Evolutionary conservation across 139 green algal genomes (phyloP), one percentile per base, ranked within the genome.

Genomic region (Gonium pectorale): DNA sequence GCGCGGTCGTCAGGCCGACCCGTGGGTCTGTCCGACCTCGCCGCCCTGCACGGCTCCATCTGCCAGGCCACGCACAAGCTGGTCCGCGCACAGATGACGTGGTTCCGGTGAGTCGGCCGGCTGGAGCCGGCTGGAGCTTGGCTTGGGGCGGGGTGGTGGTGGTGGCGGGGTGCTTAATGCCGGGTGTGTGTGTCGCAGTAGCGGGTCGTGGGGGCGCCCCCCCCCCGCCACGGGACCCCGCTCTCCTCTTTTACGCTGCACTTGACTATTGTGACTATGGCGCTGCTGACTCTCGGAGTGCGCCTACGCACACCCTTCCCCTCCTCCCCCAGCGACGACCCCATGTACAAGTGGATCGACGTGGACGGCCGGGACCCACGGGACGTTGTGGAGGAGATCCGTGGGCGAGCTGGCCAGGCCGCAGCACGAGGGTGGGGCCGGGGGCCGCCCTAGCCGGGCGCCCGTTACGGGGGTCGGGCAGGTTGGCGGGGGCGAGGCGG

Each of bases 21-120:
- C n/a, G 75, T 71, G 56, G 75, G 75, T 60, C 59, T 82, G 59
- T 13, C 41, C 0, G 75, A 82, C 27, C 59, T 82, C 13, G 38
- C 26, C 1, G 56, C 38, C 59, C 75, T 82, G 56, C 75, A 82
- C 59, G 75, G 29, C 38, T 24, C 90, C 52, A 93, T 98, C 41
- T 90, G 93, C 60, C 75, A 86, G 15, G 91, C 92, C 0, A 96
- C 95, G 2, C 89, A 95, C 15, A 87, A 93, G 80, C 84, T 98
- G 19, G 93, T 93, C n/a, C 91, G 94, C 33, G 79, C 83, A 31
- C 96, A 98, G 88, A 92, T 95, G 75, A 94, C 89, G 0, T 98
- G 94, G 94, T 98, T 98, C 78, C 85, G 95, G 33, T 86, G 88
- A 27, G 91, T n/a, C n/a, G n/a, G n/a, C n/a, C n/a, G 68, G n/a